Base-by-base conservation (phyloP, 352 stramenopile genomes). In the Phytophthora palmivora region DNA sequence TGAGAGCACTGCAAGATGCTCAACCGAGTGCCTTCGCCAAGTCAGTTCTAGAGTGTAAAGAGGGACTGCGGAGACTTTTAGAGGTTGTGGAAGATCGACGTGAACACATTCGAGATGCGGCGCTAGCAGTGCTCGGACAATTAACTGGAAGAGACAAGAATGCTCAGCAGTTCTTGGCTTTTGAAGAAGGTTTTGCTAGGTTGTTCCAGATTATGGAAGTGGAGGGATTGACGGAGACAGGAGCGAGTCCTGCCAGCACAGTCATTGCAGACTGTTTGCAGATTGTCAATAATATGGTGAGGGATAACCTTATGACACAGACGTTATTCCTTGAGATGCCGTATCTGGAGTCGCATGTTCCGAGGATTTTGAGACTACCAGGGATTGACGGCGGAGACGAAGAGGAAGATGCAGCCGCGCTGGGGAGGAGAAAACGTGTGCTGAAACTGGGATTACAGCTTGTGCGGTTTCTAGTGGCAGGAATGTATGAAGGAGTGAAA, bases 251-350 rank as follows among this genome's bases (percentile, higher is more conserved):
- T 11, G 68, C 77, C 6, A 87, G 69, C 30, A 81, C 50, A 15
- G 85, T 94, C 11, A 63, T 88, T 16, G 78, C 79, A 0, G 85
- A 94, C 46, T 92, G 85, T 49, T 57, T 94, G 16, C 79, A 91
- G 54, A 91, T 92, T 52, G 67, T 94, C 8, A 87, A 84, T 64
- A 91, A 94, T 58, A 91, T 94, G 81, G 26, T 94, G 34, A 64
- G 76, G 26, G 82, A 91, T 61, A 94, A 94, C 53, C 56, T 81
- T 18, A 90, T 91, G 79, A 91, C 83, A 33, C 85, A 94, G 67
- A 91, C 71, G 22, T 58, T 94, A 21, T 85, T 94, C 26, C 62
- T 78, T 0, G 79, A 94, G 36, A 63, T 87, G 56, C 63, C 85
- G 16, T 85, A 78, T 39, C 48, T 94, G 8, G 58, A 79, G 12